These are phyloP conservation scores for Nicotiana tabacum DNA, from an alignment of 257 asterid genomes.

Conservation along the genomic window DNA sequence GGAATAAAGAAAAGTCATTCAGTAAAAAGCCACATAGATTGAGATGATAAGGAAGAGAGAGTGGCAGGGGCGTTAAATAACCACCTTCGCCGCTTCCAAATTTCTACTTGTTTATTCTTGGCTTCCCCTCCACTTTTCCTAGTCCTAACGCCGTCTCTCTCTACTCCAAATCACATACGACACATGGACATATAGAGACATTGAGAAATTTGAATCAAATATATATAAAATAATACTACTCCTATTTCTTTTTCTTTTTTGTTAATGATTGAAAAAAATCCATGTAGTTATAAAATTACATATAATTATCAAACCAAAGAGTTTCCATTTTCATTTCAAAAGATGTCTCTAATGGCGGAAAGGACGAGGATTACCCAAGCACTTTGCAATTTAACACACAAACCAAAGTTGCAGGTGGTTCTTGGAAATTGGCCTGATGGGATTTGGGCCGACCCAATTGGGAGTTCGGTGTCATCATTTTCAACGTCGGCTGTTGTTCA, in stretches of 20 bases:
- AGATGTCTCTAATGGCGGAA: constrained; percentile 10
- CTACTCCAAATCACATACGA: background rate
- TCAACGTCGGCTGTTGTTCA: constrained; percentile 18
- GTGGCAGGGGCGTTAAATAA: background rate
- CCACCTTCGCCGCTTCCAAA: background rate
- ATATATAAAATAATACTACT: too few species aligned
- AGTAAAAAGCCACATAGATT: too few species aligned
- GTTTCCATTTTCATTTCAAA: background rate
- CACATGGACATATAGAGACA: background rate
- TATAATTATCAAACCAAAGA: background rate
- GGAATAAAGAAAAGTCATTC: too few species aligned
- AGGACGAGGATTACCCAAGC: constrained; percentile 9
- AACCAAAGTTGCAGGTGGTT: constrained; percentile 3
- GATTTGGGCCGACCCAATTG: background rate
- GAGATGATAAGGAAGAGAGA: too few species aligned
- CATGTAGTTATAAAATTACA: background rate
- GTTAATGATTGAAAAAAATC: background rate
- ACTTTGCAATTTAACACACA: background rate
- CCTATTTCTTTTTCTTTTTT: background rate
- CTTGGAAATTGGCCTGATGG: background rate
- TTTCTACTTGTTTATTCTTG: background rate
- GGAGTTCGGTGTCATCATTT: background rate
- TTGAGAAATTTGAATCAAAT: background rate
- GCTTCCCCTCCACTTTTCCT: background rate
- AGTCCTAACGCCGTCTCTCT: background rate